A percentile compares a stretch with the other conserved stretches of the same genome.
phyloP scores from a whole-genome alignment of 2,329 filamentous ascomycete species.

The Plenodomus tracheiphilus region DNA sequence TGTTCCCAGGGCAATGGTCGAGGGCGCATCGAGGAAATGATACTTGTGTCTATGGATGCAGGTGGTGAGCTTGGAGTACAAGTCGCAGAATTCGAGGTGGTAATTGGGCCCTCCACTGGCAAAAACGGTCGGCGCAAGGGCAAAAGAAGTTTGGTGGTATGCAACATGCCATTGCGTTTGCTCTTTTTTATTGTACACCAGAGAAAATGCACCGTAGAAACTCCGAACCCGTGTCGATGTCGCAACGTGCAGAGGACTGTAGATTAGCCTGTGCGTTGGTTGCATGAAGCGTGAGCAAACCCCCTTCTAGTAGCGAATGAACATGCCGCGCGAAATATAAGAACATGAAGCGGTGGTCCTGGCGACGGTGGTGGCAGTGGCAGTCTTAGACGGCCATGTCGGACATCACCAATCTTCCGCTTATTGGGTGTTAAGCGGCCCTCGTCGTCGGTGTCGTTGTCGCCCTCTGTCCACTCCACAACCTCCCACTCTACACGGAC shows the following conservation, averaged over 20 bases:
- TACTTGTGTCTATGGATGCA: neutral
- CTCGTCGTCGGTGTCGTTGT: slow-evolving; percentile 43
- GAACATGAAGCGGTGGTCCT: neutral
- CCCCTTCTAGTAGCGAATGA: slow-evolving; percentile 20
- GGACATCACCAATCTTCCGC: slow-evolving; percentile 40
- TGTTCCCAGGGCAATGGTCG: neutral
- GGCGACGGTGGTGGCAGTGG: neutral
- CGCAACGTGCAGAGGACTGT: slow-evolving; percentile 3
- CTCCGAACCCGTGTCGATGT: slow-evolving; percentile 18
- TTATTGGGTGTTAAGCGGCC: slow-evolving; percentile 28
- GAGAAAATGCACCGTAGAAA: slow-evolving; percentile 16
- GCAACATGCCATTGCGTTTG: slow-evolving; percentile 1
- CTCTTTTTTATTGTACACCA: slow-evolving; percentile 7
- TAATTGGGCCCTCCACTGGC: neutral
- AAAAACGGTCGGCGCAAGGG: neutral
- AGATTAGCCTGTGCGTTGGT: slow-evolving; percentile 12
- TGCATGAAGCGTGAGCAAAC: slow-evolving; percentile 32
- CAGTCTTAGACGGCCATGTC: slow-evolving; percentile 34
- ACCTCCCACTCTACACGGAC: slow-evolving; percentile 82
- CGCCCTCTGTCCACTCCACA: slow-evolving; percentile 62
- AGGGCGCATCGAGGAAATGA: neutral
- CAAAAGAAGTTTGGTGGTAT: slow-evolving; percentile 12
- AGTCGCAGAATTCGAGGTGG: neutral
- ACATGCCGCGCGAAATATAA: neutral
- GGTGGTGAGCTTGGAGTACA: neutral